These are phyloP conservation scores for Globisporangium abappressorium DNA, from an alignment of 352 stramenopile species.

Conservation along the genomic window DNA sequence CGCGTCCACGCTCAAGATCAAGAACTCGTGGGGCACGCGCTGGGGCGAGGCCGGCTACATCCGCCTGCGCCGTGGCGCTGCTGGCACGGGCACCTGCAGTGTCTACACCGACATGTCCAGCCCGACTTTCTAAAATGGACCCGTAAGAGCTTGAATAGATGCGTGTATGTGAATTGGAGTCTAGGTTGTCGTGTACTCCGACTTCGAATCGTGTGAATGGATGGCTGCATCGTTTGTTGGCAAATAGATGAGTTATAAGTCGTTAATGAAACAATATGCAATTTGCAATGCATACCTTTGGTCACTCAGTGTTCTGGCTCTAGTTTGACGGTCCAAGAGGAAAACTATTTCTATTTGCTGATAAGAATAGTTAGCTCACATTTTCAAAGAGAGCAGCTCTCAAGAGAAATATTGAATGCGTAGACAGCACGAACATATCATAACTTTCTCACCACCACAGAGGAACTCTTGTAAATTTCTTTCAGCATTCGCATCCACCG, in stretches of 20 bases:
- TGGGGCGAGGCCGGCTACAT: slow-evolving; percentile 96
- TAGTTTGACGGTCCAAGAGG: too few relatives aligned
- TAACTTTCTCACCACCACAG: neutral
- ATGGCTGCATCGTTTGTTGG: too few relatives aligned
- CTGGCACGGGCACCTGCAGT: neutral
- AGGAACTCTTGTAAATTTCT: neutral
- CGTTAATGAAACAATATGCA: too few relatives aligned
- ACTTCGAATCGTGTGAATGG: too few relatives aligned
- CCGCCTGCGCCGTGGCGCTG: slow-evolving; percentile 78
- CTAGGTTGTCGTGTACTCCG: too few relatives aligned
- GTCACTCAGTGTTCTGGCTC: too few relatives aligned
- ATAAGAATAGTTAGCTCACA: slow-evolving; percentile 2
- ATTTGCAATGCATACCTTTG: too few relatives aligned
- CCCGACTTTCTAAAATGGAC: too few relatives aligned
- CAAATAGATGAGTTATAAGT: too few relatives aligned
- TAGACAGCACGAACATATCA: neutral
- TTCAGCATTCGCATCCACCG: neutral
- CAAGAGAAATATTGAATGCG: neutral
- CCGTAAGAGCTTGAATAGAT: too few relatives aligned
- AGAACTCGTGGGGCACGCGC: slow-evolving; percentile 95
- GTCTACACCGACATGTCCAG: too few relatives aligned
- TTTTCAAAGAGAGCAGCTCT: neutral
- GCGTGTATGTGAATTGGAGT: too few relatives aligned
- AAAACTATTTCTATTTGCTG: neutral
- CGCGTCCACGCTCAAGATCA: slow-evolving; percentile 89